A percentile compares a stretch with the other conserved stretches of the same genome.
Conservation (phyloP, 176 grass and related monocot species). For the Eragrostis nindensis region DNA sequence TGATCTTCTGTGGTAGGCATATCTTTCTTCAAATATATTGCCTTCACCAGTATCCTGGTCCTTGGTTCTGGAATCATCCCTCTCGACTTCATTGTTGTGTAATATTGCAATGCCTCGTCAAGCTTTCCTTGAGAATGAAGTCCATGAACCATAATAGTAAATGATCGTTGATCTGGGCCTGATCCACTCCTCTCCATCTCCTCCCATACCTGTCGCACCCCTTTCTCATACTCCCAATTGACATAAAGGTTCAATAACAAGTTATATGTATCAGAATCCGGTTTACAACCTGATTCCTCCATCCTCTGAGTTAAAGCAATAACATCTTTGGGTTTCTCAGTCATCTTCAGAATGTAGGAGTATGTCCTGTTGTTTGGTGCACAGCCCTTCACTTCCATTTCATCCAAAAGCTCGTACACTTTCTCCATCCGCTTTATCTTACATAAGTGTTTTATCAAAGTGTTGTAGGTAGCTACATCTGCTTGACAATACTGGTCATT, state of each 20-base stretch:
- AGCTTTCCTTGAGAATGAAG: constrained; percentile 66
- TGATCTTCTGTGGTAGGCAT: constrained; percentile 21
- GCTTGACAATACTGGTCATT: constrained; percentile 57
- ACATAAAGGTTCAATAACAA: constrained; percentile 73
- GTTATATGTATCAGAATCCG: constrained; percentile 70
- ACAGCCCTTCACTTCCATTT: constrained; percentile 67
- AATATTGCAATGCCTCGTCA: constrained; percentile 68
- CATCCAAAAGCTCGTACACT: constrained; percentile 65
- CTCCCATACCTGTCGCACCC: constrained; percentile 54
- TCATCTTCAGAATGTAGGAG: constrained; percentile 63
- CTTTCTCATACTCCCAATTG: constrained; percentile 60
- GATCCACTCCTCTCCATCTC: constrained; percentile 71
- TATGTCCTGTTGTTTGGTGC: constrained; percentile 62
- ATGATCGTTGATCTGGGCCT: constrained; percentile 77
- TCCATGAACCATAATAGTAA: constrained; percentile 71
- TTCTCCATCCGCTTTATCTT: constrained; percentile 68
- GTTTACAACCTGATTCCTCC: constrained; percentile 53
- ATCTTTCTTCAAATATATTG: constrained; percentile 65
- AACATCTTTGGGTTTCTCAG: constrained; percentile 57
- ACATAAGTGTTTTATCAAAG: constrained; percentile 74
- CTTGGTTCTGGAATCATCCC: constrained; percentile 77
- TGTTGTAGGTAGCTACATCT: constrained; percentile 68
- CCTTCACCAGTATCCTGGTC: constrained; percentile 66
- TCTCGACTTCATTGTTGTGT: constrained; percentile 65
- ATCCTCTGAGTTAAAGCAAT: constrained; percentile 60